phyloP scores from a whole-genome alignment of 345 rosid species.

The Euphorbia lathyris region DNA sequence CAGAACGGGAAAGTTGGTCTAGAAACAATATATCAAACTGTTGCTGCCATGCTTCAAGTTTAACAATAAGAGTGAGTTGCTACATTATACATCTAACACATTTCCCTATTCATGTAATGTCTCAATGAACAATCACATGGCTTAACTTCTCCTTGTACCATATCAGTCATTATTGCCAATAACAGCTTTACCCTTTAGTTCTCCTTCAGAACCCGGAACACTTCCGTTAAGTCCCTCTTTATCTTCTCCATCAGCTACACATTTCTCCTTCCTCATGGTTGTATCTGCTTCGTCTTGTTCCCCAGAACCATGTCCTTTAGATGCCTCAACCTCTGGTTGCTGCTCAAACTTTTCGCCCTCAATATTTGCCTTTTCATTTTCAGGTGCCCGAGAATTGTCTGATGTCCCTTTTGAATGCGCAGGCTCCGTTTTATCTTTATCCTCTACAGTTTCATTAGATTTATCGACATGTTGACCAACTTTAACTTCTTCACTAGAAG shows the following conservation, averaged over 20 bases:
- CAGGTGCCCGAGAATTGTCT: slow-evolving; percentile 18
- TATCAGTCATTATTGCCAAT: slow-evolving; percentile 22
- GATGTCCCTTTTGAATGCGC: slow-evolving; percentile 16
- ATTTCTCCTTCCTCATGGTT: slow-evolving; percentile 12
- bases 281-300: slow-evolving; percentile 20
- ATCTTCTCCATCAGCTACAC: slow-evolving; percentile 23
- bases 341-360: slow-evolving; percentile 20
- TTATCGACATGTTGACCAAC: slow-evolving; percentile 23
- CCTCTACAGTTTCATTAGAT: slow-evolving; percentile 24
- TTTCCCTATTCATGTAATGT: slow-evolving; percentile 17
- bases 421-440: slow-evolving; percentile 23
- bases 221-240: slow-evolving; percentile 13
- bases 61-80: background rate
- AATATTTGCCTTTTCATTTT: slow-evolving; percentile 14
- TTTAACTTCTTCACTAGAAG: slow-evolving; percentile 21
- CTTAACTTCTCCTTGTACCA: slow-evolving; percentile 31
- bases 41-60: slow-evolving; percentile 20
- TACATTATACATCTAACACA: slow-evolving; percentile 29
- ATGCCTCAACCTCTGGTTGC: slow-evolving; percentile 24
- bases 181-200: slow-evolving; percentile 23
- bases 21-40: slow-evolving; percentile 7
- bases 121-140: slow-evolving; percentile 33
- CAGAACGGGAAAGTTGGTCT: slow-evolving; percentile 16
- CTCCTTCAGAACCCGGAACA: slow-evolving; percentile 23
- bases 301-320: slow-evolving; percentile 19